Conservation (phyloP, 2,329 filamentous ascomycete genomes). For the Cladosporium colombiae region DNA sequence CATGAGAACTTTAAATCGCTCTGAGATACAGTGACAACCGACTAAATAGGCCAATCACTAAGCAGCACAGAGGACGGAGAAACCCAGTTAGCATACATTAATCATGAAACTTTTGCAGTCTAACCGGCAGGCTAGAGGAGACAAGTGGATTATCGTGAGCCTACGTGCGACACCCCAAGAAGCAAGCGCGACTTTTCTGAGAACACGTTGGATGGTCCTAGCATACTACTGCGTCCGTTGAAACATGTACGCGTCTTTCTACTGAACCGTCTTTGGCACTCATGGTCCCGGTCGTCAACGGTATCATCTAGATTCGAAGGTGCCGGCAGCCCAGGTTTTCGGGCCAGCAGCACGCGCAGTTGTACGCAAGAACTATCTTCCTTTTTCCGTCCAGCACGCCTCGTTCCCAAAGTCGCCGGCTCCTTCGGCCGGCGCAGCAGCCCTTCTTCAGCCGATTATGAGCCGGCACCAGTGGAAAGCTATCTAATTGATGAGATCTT, state of each 20-base stretch:
- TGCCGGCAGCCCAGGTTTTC: neutral
- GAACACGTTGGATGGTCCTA: neutral
- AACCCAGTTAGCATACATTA: neutral
- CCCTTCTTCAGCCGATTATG: constrained; percentile 8
- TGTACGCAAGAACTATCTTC: neutral
- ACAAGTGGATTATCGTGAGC: neutral
- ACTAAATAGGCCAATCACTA: neutral
- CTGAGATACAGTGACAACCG: neutral
- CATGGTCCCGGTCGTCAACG: neutral
- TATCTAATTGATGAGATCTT: neutral
- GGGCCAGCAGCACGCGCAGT: neutral
- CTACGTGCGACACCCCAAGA: neutral
- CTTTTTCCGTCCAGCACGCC: no score
- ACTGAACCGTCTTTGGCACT: neutral
- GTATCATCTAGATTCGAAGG: neutral
- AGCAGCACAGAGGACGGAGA: neutral
- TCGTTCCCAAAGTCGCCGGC: neutral
- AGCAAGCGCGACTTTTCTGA: neutral
- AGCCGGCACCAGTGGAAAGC: constrained; percentile 3
- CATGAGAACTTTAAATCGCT: constrained; percentile 30
- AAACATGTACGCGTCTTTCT: neutral
- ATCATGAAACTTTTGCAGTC: neutral
- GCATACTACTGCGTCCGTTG: neutral
- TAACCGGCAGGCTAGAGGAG: neutral
- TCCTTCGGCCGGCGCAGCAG: neutral